Conservation (phyloP, 805 yeast species). For the Naumovozyma dairenensis region DNA sequence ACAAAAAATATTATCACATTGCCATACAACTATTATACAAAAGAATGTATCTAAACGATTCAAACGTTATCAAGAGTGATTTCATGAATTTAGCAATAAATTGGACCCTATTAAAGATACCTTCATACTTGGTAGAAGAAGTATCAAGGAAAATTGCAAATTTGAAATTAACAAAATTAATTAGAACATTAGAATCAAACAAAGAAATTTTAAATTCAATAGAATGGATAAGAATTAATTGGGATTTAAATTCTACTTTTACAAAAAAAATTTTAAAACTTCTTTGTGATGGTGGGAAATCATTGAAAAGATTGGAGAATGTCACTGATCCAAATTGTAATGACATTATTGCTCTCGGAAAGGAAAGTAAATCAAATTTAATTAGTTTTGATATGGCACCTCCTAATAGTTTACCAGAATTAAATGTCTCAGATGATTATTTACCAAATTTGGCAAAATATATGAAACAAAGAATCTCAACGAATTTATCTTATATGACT, state of each 20-base stretch:
- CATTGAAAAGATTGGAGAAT: slow-evolving; percentile 31
- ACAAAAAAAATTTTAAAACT: slow-evolving; percentile 26
- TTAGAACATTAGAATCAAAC: slow-evolving; percentile 22
- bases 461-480: slow-evolving; percentile 22
- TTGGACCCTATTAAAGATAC: slow-evolving; percentile 31
- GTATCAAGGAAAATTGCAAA: slow-evolving; percentile 27
- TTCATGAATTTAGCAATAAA: slow-evolving; percentile 30
- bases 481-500: slow-evolving; percentile 27
- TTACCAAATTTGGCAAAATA: slow-evolving; percentile 25
- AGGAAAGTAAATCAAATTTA: slow-evolving; percentile 17
- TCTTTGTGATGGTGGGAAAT: slow-evolving; percentile 22
- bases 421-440: slow-evolving; percentile 22
- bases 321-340: slow-evolving; percentile 33
- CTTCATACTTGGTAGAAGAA: slow-evolving; percentile 19
- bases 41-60: slow-evolving; percentile 33
- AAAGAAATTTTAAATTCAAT: slow-evolving; percentile 20
- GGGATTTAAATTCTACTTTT: slow-evolving; percentile 31
- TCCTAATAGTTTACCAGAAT: slow-evolving; percentile 29
- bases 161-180: slow-evolving; percentile 19
- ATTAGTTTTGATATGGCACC: slow-evolving; percentile 32
- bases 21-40: slow-evolving; percentile 29
- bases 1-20: slow-evolving; percentile 22
- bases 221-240: slow-evolving; percentile 33
- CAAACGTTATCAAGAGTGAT: slow-evolving; percentile 31
- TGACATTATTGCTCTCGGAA: slow-evolving; percentile 27